phyloP scores from a whole-genome alignment of 2,329 filamentous ascomycete species.

The Ceratocystis alfenasii region DNA sequence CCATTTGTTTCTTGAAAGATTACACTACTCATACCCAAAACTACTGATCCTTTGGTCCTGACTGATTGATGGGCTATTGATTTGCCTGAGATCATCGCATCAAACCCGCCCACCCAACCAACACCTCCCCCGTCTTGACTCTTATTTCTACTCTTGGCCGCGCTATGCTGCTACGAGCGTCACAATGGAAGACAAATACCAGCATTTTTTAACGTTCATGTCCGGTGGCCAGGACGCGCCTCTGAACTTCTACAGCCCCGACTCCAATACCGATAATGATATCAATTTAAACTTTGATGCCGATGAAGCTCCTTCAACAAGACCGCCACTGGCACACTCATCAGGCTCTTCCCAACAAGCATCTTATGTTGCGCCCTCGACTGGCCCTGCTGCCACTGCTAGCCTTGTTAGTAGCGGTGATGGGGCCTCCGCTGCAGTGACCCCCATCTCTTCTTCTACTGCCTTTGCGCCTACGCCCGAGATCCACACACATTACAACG shows the following conservation, averaged over 20 bases:
- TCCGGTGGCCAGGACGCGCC: slow-evolving; percentile 30
- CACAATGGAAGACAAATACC: slow-evolving; percentile 46
- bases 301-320: neutral
- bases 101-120: neutral
- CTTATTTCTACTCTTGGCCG: neutral
- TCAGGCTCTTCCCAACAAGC: neutral
- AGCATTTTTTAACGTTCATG: slow-evolving; percentile 44
- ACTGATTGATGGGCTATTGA: neutral
- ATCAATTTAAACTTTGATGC: neutral
- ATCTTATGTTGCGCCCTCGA: neutral
- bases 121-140: neutral
- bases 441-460: slow-evolving; percentile 33
- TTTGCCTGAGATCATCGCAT: neutral
- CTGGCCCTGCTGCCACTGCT: slow-evolving; percentile 16
- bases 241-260: neutral
- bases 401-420: slow-evolving; percentile 26
- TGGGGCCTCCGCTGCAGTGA: slow-evolving; percentile 23
- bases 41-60: neutral
- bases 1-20: neutral
- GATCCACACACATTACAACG: slow-evolving; percentile 9
- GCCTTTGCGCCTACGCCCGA: slow-evolving; percentile 37
- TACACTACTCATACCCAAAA: neutral
- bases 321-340: neutral
- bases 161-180: slow-evolving; percentile 5
- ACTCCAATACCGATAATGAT: neutral